These are phyloP conservation scores for Sugiyamaella mastotermitis DNA, from an alignment of 805 yeast genomes.

Conservation along the genomic window DNA sequence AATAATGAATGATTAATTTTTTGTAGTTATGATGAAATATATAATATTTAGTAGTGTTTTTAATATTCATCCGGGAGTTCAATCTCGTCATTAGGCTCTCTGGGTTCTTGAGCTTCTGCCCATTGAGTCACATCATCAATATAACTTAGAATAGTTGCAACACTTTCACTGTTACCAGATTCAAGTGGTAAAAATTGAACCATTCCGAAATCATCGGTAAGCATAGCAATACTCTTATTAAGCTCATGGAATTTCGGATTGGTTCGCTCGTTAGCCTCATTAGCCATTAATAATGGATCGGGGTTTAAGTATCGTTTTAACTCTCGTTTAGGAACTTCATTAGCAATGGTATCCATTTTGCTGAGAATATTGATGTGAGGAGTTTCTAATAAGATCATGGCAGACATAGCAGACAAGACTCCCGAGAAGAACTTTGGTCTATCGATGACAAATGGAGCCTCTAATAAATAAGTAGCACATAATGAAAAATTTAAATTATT, in stretches of 20 bases:
- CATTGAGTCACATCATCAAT: conserved; percentile 97
- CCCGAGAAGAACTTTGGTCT: conserved; percentile 91
- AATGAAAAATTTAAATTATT: conserved; percentile 74
- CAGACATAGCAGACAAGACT: conserved; percentile 94
- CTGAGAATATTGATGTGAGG: conserved; percentile 92
- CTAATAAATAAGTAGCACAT: conserved; percentile 88
- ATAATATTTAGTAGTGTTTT: no score
- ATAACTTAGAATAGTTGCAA: conserved; percentile 78
- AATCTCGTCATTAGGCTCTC: conserved; percentile 80
- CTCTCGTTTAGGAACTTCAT: conserved; percentile 67
- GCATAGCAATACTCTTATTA: conserved; percentile 75
- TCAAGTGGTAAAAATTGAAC: conserved; percentile 92
- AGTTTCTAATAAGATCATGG: conserved; percentile 89
- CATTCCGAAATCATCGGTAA: conserved; percentile 98
- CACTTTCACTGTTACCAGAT: conserved; percentile 66
- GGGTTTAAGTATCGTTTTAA: conserved; percentile 84
- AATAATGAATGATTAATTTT: no score
- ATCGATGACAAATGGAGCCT: conserved; percentile 91
- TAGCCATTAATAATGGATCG: conserved; percentile 71
- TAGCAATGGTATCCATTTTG: conserved; percentile 79
- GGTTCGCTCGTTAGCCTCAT: conserved; percentile 42
- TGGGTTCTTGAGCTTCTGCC: conserved; percentile 95
- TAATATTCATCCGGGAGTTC: conserved; percentile 16
- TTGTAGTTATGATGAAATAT: no score
- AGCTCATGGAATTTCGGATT: conserved; percentile 64